Percentiles rank a stretch among this genome's conserved stretches.
These are phyloP conservation scores for Calonectria hongkongensis DNA, from an alignment of 2,329 filamentous ascomycete species.

Conservation along the genomic window DNA sequence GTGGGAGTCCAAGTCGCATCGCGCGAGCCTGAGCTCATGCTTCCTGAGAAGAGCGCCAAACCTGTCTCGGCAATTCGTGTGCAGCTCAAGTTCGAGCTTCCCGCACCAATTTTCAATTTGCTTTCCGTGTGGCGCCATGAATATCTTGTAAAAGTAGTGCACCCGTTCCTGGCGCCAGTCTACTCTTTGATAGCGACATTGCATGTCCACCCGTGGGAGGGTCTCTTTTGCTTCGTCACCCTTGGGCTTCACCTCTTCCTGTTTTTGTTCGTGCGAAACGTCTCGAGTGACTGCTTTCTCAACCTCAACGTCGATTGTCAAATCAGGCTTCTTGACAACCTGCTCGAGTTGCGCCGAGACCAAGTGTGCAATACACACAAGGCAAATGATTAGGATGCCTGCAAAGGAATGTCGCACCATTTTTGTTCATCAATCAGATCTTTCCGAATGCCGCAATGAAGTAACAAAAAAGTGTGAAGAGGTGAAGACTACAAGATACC, in stretches of 20 bases:
- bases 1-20: constrained; percentile 31
- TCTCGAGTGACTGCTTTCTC: background rate
- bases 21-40: background rate
- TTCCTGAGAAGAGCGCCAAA: background rate
- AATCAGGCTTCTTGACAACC: background rate
- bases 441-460: background rate
- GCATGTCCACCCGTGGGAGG: constrained; percentile 12
- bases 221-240: background rate
- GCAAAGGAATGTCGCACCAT: constrained; percentile 11
- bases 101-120: constrained; percentile 8
- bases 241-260: background rate
- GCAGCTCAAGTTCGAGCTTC: background rate
- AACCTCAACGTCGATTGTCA: background rate
- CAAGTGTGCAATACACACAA: background rate
- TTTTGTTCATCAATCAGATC: background rate
- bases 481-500: background rate
- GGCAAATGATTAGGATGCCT: constrained; percentile 15
- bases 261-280: background rate
- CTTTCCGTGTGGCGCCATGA: constrained; percentile 4
- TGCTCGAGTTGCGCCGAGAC: constrained; percentile 11
- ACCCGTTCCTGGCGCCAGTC: background rate
- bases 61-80: background rate
- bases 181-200: constrained; percentile 10
- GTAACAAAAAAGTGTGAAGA: background rate
- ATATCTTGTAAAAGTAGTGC: constrained; percentile 20